Evolutionary conservation across 2,329 filamentous ascomycete species (phyloP), one percentile per base, ranked within the genome.

Genomic region (Beauveria scarabaeidicola): DNA sequence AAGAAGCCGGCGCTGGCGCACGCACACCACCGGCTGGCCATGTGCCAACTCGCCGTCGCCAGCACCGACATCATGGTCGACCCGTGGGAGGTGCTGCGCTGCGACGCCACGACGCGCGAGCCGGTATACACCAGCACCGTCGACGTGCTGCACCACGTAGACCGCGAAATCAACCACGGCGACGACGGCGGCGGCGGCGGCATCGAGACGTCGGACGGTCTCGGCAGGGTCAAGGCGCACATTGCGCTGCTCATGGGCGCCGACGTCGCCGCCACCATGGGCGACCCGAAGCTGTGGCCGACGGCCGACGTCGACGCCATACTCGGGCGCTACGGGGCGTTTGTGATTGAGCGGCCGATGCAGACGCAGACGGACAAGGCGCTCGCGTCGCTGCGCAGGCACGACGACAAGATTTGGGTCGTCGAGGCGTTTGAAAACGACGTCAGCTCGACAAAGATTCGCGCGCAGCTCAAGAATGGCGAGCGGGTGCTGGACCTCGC

Each of bases 361-460:
- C 90, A 91, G 44, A 94, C 90, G 19, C 89, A 93, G 67, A 89
- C 92, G 58, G 88, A 94, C 63, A 88, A 93, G 69, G 90, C 90
- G 5, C 80, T 95, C 43, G 84, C 87, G 19, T 86, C 83, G 50
- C 77, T 95, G 43, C 85, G 89, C 67, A 82, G 84, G 60, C 95
- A 87, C 81, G 84, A 90, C 66, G 84, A 90, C 66, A 91, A 93
- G 66, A 83, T 95, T 65, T 85, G 89, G 69, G 87, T 93, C 58
- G 92, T 95, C 62, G 87, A 89, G 58, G 90, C 95, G 70, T 81
- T 93, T 55, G 90, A 96, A 66, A 91, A 91, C 70, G 88, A 92
- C 68, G 86, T 92, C 61, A 90, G 86, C 67, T 90, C 87, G 60
- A 84, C 81, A 11, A 83, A 93, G 75, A 91, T 94, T 62, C 83